Evolutionary conservation across 768 basidiomycete genomes (phyloP).

Genomic region (Antrodiella citrinella): DNA sequence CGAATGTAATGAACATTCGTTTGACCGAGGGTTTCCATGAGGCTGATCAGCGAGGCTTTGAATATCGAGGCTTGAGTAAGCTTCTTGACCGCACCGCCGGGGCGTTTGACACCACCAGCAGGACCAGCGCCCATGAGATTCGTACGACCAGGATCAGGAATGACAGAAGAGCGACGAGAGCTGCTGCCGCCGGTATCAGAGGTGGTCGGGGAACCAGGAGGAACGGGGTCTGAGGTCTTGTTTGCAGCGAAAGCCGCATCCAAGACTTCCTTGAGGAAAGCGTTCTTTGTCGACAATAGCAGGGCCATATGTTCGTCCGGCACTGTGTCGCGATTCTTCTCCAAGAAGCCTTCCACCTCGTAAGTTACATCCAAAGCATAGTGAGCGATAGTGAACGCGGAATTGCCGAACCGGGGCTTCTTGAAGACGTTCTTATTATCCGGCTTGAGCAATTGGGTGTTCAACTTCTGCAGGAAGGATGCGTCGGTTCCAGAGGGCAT

Average conservation of each 20-base stretch:
- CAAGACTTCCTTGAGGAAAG: constrained; percentile 90
- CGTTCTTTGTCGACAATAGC: constrained; percentile 78
- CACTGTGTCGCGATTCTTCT: constrained; percentile 98
- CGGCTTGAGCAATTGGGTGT: constrained; percentile 76
- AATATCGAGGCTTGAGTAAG: constrained; percentile 98
- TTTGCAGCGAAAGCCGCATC: constrained; percentile 80
- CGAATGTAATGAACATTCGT: constrained; percentile 99
- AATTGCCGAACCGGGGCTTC: constrained; percentile 97
- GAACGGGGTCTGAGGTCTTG: constrained; percentile 56
- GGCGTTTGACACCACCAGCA: constrained; percentile 42
- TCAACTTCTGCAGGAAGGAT: constrained; percentile 90
- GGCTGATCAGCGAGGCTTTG: constrained; percentile 84
- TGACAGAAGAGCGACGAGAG: constrained; percentile 76
- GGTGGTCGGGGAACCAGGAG: constrained; percentile 65
- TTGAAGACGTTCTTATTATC: constrained; percentile 88
- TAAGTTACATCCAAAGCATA: constrained; percentile 98
- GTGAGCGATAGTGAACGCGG: constrained; percentile 95
- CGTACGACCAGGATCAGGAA: constrained; percentile 80
- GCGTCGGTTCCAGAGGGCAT: constrained; percentile 87
- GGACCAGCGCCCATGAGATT: constrained; percentile 53
- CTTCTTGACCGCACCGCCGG: constrained; percentile 72
- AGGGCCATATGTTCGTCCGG: constrained; percentile 96
- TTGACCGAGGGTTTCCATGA: constrained; percentile 96
- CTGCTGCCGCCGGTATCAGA: constrained; percentile 52
- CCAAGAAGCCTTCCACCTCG: constrained; percentile 95